Percentiles rank a stretch among this genome's conserved stretches.
phyloP scores from a whole-genome alignment of 2,329 filamentous ascomycete genomes.

The Neonectria ditissima region DNA sequence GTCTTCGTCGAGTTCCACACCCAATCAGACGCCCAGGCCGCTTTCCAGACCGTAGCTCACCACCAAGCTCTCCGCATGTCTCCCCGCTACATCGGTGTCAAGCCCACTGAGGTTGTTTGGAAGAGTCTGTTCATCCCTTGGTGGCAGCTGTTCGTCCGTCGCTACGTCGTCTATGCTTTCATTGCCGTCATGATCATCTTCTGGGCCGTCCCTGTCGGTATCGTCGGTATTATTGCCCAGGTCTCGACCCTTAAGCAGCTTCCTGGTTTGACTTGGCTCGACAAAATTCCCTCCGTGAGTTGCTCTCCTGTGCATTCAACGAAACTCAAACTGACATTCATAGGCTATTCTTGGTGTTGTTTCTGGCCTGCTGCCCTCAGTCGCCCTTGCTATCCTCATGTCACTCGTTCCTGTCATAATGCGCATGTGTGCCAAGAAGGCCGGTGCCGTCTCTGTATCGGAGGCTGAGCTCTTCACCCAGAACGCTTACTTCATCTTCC shows the following conservation, averaged over 20 bases:
- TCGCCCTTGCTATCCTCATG: slow-evolving; percentile 85
- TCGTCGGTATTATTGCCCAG: slow-evolving; percentile 89
- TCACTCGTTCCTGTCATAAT: slow-evolving; percentile 77
- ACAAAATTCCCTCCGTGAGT: slow-evolving; percentile 69
- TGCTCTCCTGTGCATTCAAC: background rate
- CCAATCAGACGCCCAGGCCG: slow-evolving; percentile 85
- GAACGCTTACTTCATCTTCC: slow-evolving; percentile 91
- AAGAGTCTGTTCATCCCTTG: slow-evolving; percentile 75
- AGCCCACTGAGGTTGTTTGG: slow-evolving; percentile 88
- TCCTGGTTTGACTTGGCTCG: slow-evolving; percentile 79
- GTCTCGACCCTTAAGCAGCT: slow-evolving; percentile 76
- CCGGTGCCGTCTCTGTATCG: slow-evolving; percentile 83
- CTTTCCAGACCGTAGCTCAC: slow-evolving; percentile 85
- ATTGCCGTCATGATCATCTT: slow-evolving; percentile 84
- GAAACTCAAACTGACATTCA: slow-evolving; percentile 9
- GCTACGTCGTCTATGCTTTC: slow-evolving; percentile 71
- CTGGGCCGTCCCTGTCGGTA: slow-evolving; percentile 81
- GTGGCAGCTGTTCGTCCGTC: slow-evolving; percentile 81
- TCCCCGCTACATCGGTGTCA: slow-evolving; percentile 84
- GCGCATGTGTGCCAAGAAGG: slow-evolving; percentile 78
- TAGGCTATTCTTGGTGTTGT: slow-evolving; percentile 78
- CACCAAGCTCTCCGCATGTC: slow-evolving; percentile 86
- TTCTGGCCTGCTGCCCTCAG: slow-evolving; percentile 82
- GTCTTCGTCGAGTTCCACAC: slow-evolving; percentile 94
- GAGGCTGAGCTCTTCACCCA: slow-evolving; percentile 90